phyloP scores from a whole-genome alignment of 345 rosid genomes.

The Salix arbutifolia region DNA sequence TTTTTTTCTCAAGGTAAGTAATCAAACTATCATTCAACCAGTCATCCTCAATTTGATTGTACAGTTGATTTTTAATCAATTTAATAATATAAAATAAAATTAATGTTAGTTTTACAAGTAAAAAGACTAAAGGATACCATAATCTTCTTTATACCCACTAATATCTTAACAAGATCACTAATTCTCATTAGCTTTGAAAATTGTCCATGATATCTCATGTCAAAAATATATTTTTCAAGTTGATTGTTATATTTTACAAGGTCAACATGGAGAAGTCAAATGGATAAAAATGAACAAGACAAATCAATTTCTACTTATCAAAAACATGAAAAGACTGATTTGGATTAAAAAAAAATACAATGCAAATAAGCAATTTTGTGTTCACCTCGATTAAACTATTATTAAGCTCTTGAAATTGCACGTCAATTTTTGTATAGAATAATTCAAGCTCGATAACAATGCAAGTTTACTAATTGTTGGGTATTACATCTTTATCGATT shows the following conservation, averaged over 20 bases:
- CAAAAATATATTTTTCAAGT: not conserved
- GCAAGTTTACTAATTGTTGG: not conserved
- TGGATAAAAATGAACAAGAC: not conserved
- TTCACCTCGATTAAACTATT: not conserved
- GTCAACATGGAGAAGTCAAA: not conserved
- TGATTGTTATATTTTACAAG: not conserved
- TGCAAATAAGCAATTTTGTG: not conserved
- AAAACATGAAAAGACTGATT: not conserved
- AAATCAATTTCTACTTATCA: not conserved
- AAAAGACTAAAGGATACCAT: too few species aligned
- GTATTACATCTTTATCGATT: not conserved
- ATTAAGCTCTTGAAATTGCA: not conserved
- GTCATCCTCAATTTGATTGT: too few species aligned
- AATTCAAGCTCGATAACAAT: not conserved
- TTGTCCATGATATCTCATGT: not conserved
- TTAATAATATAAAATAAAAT: too few species aligned
- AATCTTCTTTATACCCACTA: too few species aligned
- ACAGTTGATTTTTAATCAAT: too few species aligned
- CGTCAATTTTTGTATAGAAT: not conserved
- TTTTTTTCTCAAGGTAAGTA: too few species aligned
- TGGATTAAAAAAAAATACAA: constrained; percentile 1
- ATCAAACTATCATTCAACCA: too few species aligned
- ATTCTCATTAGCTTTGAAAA: too few species aligned
- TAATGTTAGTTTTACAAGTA: too few species aligned
- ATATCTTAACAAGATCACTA: too few species aligned